Percentiles rank a stretch among this genome's conserved stretches.
phyloP scores from a whole-genome alignment of 768 basidiomycete species.

The Auriscalpium orientale region DNA sequence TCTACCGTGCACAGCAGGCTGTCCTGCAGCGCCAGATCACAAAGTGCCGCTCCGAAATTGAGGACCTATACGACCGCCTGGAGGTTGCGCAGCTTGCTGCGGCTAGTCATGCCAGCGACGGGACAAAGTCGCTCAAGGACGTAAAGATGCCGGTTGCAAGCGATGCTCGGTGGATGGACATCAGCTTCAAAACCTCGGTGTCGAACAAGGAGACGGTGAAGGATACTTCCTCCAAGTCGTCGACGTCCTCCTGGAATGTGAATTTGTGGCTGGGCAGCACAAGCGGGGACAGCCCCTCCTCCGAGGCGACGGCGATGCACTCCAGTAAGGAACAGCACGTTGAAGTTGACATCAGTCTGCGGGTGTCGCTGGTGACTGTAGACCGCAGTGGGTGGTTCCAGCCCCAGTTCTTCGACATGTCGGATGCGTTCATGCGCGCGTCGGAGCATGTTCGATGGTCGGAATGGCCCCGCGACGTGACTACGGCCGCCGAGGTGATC shows the following conservation, averaged over 20 bases:
- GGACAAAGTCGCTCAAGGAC: not conserved
- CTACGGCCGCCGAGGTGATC: not conserved
- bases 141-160: not conserved
- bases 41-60: not conserved
- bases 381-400: conserved; percentile 5
- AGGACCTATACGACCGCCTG: not conserved
- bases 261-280: not conserved
- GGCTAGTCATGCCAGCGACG: not conserved
- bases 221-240: not conserved
- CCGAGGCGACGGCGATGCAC: not conserved
- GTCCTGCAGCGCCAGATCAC: not conserved
- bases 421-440: not conserved
- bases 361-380: not conserved
- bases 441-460: conserved; percentile 12
- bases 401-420: conserved; percentile 5
- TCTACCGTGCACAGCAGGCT: not conserved
- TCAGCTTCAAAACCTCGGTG: not conserved
- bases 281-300: not conserved
- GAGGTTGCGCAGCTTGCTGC: not conserved
- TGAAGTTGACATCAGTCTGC: not conserved
- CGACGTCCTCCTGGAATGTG: not conserved
- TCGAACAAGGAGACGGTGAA: not conserved
- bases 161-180: not conserved
- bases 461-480: conserved; percentile 3
- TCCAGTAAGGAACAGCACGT: not conserved